A percentile compares a stretch with the other conserved stretches of the same genome.
These are phyloP conservation scores for Cytospora leucostoma DNA, from an alignment of 2,329 filamentous ascomycete genomes.

Conservation along the genomic window DNA sequence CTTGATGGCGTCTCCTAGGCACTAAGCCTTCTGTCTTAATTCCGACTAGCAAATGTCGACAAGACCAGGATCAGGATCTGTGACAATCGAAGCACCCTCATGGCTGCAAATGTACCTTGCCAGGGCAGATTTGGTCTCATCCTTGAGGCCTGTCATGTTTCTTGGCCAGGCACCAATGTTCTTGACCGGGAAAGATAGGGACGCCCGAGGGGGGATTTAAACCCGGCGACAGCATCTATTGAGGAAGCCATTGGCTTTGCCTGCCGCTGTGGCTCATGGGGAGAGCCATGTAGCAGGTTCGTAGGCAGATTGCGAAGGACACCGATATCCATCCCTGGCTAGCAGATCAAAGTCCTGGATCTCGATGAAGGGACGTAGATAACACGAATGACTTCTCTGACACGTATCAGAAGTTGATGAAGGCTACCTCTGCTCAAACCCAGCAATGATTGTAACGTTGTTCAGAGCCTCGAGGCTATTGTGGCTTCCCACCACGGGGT, in stretches of 20 bases:
- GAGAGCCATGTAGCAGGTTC: neutral
- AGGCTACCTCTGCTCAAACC: neutral
- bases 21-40: neutral
- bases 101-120: conserved; percentile 51
- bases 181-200: neutral
- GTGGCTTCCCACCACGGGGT: neutral
- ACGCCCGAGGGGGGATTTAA: neutral
- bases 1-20: conserved; percentile 5
- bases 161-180: neutral
- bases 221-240: neutral
- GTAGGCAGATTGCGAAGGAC: neutral
- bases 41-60: neutral
- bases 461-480: neutral
- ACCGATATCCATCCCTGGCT: neutral
- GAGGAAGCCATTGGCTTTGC: neutral
- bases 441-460: neutral
- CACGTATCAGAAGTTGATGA: neutral
- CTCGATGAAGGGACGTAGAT: neutral
- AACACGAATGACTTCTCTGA: neutral
- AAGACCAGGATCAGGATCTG: neutral
- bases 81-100: conserved; percentile 36
- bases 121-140: conserved; percentile 44
- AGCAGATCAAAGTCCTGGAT: neutral
- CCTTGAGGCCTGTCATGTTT: conserved; percentile 30
- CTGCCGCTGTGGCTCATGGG: neutral